Evolutionary conservation across 1,284 basidiomycete genomes (phyloP), one percentile per base, ranked within the genome.

Genomic region (Uromyces viciae-fabae): DNA sequence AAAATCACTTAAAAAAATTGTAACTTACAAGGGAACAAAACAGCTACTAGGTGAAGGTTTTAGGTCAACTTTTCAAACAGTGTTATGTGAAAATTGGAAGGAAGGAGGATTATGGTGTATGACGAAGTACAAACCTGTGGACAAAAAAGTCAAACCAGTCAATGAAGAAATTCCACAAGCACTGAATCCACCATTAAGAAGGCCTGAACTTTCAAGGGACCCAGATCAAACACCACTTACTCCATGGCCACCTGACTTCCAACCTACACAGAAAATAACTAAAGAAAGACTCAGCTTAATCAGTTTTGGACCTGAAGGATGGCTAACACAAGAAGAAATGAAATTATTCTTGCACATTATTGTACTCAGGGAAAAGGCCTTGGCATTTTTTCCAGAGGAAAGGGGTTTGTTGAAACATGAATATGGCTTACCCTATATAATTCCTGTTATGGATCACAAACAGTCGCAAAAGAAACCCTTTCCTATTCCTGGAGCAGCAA

Each of bases 381-480:
- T 74, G n/a, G 72, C 25, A 38, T 74, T 74, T 42, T 36, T 17
- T 56, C 14, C 17, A 74, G 31, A 54, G 54, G 52, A 74, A 60
- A 58, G 54, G 38, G 72, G 54, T 7, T 74, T 74, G 31, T 40
- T 74, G 28, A 38, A 40, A 40, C 49, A 74, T 15, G 36, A 46
- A 11, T 74, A 74, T 60, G 72, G 72, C 1, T 5, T 38, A 33
- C 49, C 72, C 2, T 74, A 74, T 33, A 54, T 15, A 38, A 60
- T 74, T 7, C 72, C 52, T 2, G 72, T 74, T 7, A 42, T 74
- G 14, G 28, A 25, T 33, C 71, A 74, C 31, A n/a, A 33, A 14
- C 71, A 43, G 22, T 74, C 46, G 71, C 71, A 74, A 40, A 54
- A 56, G 36, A 74, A 56, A 36, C 42, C 71, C 11, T 33, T 74